These are phyloP conservation scores for Trametes polyzona DNA, from an alignment of 1,284 basidiomycete species.

Conservation along the genomic window DNA sequence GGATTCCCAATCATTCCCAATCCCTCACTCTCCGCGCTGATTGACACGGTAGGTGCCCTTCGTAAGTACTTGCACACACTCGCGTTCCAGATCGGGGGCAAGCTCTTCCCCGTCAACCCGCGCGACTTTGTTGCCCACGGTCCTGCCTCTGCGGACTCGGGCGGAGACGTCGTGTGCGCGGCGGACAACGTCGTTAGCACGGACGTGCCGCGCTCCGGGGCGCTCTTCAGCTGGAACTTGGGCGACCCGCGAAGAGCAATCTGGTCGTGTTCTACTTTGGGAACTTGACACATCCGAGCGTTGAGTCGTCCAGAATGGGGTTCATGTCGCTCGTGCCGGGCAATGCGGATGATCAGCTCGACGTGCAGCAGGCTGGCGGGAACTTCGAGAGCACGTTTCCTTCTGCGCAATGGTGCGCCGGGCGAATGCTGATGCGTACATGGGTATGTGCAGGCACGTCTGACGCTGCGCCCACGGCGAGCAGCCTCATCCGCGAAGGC, in stretches of 20 bases:
- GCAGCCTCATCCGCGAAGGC: conserved; percentile 13
- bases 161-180: conserved; percentile 47
- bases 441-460: conserved; percentile 4
- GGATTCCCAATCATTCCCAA: conserved; percentile 38
- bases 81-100: conserved; percentile 64
- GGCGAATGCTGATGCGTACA: background rate
- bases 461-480: conserved; percentile 18
- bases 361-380: conserved; percentile 38
- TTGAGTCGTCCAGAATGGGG: conserved; percentile 67
- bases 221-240: conserved; percentile 39
- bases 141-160: conserved; percentile 25
- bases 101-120: conserved; percentile 66
- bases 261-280: conserved; percentile 63
- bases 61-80: conserved; percentile 49
- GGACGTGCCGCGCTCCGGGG: conserved; percentile 13
- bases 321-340: conserved; percentile 66
- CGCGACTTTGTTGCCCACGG: conserved; percentile 58
- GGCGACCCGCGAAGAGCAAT: conserved; percentile 46
- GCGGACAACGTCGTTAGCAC: conserved; percentile 47
- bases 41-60: conserved; percentile 48
- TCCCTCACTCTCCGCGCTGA: conserved; percentile 47
- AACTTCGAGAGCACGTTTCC: conserved; percentile 26
- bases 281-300: conserved; percentile 62
- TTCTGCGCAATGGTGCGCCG: background rate
- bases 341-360: conserved; percentile 48